Evolutionary conservation across 352 stramenopile genomes (phyloP), one percentile per base, ranked within the genome.

Genomic region (Pythium sukuiense): DNA sequence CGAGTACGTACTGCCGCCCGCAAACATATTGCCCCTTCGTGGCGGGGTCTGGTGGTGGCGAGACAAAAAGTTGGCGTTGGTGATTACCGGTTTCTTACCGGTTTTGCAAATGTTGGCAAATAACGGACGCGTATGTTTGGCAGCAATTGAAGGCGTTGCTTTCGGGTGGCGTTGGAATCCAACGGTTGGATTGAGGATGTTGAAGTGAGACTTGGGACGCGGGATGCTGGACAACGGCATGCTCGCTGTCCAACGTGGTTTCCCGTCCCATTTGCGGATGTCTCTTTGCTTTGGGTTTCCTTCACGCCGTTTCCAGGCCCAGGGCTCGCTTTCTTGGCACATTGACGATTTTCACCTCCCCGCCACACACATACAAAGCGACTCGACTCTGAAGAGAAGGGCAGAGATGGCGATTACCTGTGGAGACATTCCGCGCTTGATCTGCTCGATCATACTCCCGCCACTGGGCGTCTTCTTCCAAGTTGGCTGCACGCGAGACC

Each of bases 381-480:
- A 24, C 20, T 24, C 20, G 20, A 24, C 20, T 24, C 20, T 24
- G 20, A 24, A 24, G 20, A 24, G 20, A 24, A 24, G 20, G 13
- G 13, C 35, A 8, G 61, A 32, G 9, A 71, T 71, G 64, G 64
- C 64, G 20, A 35, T 71, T 48, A 71, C 58, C 6, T 67, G 58
- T 43, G 58, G 43, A 16, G 59, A 71, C 27, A 49, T 71, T 8
- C 58, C 65, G 29, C 58, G 59, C 2, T 33, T 71, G 41, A 71
- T 71, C 46, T 71, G 65, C 59, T 63, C 65, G 43, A 67, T 71
- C 59, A 2, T 71, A 2, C 53, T 71, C 14, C 73, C 73, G 24
- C 73, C 73, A 1, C n/a, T 80, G 6, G 73, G 73, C 12, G 73
- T 80, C 1, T 80, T 72, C 37, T 78, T 80, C 70, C 73, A 80